Evolutionary conservation across 169 alveolate species (phyloP).

Genomic region (Theileria orientalis): DNA sequence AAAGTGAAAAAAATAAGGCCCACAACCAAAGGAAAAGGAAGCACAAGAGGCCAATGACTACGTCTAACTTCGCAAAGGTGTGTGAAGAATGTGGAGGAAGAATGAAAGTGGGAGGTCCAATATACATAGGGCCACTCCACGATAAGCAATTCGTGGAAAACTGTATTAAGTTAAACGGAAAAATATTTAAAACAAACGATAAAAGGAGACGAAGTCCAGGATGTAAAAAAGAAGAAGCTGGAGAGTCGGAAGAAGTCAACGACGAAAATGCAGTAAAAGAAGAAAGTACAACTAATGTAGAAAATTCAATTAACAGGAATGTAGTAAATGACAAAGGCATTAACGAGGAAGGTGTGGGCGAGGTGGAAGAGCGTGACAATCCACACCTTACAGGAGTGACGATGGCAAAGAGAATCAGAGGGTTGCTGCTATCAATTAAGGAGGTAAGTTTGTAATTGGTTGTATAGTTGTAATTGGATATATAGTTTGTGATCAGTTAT

Average conservation of each 20-base stretch:
- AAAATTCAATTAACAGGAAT: too few species aligned
- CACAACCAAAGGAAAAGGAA: not conserved
- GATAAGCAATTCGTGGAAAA: constrained; percentile 67
- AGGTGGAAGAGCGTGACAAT: constrained; percentile 26
- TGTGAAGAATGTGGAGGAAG: constrained; percentile 82
- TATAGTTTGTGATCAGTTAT: not conserved
- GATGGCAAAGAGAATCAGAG: constrained; percentile 37
- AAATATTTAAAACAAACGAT: not conserved
- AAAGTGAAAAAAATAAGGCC: not conserved
- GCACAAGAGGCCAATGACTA: constrained; percentile 36
- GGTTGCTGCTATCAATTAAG: constrained; percentile 41
- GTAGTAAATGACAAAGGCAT: too few species aligned
- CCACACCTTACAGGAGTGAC: constrained; percentile 31
- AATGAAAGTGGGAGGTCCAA: constrained; percentile 79
- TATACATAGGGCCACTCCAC: constrained; percentile 77
- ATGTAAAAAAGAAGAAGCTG: not conserved
- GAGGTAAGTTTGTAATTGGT: constrained; percentile 38
- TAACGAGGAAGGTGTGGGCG: too few species aligned
- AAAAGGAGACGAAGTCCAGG: not conserved
- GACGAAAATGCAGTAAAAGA: not conserved
- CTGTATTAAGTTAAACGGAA: constrained; percentile 44
- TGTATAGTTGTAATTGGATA: not conserved
- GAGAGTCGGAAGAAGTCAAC: not conserved
- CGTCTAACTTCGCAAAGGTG: constrained; percentile 51
- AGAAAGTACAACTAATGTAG: not conserved